Evolutionary conservation across 345 rosid species (phyloP).

Genomic region (Syzygium grande): DNA sequence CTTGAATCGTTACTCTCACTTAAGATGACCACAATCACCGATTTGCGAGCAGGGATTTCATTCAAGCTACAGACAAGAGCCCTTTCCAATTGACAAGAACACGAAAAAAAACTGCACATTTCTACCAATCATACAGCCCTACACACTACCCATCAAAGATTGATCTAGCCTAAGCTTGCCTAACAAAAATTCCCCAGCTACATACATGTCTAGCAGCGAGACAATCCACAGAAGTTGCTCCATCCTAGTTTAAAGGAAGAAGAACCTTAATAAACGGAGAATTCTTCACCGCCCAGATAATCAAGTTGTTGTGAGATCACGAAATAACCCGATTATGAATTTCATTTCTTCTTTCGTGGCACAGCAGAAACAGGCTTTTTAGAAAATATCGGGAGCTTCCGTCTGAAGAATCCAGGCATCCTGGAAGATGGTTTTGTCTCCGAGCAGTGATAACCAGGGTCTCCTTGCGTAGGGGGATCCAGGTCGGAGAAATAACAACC

Average conservation of each 20-base stretch:
- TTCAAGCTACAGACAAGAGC: neutral
- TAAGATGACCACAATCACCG: neutral
- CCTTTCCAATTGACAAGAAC: neutral
- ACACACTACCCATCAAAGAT: neutral
- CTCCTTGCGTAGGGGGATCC: neutral
- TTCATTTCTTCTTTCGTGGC: constrained; percentile 29
- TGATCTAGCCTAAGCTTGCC: neutral
- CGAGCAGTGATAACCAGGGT: neutral
- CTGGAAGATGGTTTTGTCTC: constrained; percentile 26
- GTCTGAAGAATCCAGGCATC: constrained; percentile 25
- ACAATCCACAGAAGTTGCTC: neutral
- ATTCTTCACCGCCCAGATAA: neutral
- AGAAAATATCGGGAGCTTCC: neutral
- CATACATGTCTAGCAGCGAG: neutral
- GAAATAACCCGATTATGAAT: neutral
- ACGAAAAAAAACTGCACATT: neutral
- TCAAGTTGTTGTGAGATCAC: neutral
- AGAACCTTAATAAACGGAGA: neutral
- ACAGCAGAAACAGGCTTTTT: neutral
- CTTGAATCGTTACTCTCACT: neutral
- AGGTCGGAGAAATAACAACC: constrained; percentile 7
- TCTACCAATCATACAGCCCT: neutral
- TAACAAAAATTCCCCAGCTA: neutral
- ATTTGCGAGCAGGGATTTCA: neutral
- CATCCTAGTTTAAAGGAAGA: neutral